These are phyloP conservation scores for Sedum album DNA, from an alignment of 164 flowering plant species.

Conservation along the genomic window DNA sequence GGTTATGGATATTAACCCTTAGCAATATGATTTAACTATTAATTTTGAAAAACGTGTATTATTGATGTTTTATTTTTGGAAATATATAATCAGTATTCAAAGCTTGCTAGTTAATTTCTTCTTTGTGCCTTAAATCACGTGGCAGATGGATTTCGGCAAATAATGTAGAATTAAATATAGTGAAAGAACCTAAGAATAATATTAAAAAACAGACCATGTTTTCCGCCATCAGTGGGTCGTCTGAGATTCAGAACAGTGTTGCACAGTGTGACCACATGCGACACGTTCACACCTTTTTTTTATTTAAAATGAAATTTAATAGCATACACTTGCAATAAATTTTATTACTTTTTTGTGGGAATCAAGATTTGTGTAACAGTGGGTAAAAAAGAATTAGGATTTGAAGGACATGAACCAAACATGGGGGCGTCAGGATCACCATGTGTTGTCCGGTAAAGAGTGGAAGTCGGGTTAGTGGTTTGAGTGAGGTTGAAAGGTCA, in stretches of 20 bases:
- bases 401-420: background rate
- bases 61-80: background rate
- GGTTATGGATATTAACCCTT: background rate
- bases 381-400: background rate
- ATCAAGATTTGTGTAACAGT: background rate
- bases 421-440: constrained; percentile 1
- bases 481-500: background rate
- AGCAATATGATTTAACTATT: background rate
- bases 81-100: background rate
- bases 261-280: constrained; percentile 6
- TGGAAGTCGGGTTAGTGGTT: background rate
- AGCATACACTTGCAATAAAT: background rate
- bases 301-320: background rate
- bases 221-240: constrained; percentile 7
- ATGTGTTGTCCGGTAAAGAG: constrained; percentile 2
- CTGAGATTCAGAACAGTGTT: background rate
- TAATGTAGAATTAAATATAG: background rate
- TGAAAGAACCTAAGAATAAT: background rate
- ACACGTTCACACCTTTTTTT: constrained; percentile 14
- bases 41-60: too few species aligned
- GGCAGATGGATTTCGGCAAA: background rate
- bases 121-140: background rate
- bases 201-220: constrained; percentile 3
- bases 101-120: background rate
- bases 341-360: background rate